A percentile compares a stretch with the other conserved stretches of the same genome.
phyloP scores from a whole-genome alignment of 2,329 filamentous ascomycete genomes.

The Plenodomus biglobosus region DNA sequence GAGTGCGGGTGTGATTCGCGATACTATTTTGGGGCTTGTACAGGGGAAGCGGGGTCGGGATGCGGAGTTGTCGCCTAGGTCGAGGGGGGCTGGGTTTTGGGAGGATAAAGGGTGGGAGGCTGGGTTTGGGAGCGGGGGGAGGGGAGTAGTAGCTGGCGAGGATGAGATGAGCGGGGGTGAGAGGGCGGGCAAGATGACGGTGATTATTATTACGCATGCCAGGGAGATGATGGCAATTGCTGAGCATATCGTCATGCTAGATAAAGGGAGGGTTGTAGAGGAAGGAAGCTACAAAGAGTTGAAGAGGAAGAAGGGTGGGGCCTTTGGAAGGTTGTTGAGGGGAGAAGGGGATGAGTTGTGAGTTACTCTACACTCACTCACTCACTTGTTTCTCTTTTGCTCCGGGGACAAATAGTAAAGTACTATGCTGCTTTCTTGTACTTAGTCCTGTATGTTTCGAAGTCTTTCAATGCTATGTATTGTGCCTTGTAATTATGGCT shows the following conservation, averaged over 20 bases:
- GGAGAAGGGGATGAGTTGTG: conserved; percentile 29
- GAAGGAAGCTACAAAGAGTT: conserved; percentile 67
- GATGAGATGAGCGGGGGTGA: conserved; percentile 11
- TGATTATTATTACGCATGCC: conserved; percentile 81
- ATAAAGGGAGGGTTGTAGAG: conserved; percentile 69
- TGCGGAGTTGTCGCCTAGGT: conserved; percentile 11
- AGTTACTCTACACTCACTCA: too few relatives aligned
- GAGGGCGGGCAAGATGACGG: conserved; percentile 56
- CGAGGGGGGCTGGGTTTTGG: conserved; percentile 14
- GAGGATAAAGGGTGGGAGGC: conserved; percentile 14
- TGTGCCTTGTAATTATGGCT: neutral
- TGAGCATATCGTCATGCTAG: conserved; percentile 69
- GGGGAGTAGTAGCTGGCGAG: conserved; percentile 1
- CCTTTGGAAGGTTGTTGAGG: conserved; percentile 43
- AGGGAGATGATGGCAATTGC: conserved; percentile 84
- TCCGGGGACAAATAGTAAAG: too few relatives aligned
- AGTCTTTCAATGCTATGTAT: neutral
- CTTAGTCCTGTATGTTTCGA: neutral
- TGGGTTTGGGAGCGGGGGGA: conserved; percentile 5
- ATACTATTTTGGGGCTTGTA: conserved; percentile 61
- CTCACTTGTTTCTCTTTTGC: neutral
- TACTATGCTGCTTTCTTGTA: too few relatives aligned
- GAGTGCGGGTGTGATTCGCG: conserved; percentile 64
- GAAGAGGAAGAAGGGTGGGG: conserved; percentile 28
- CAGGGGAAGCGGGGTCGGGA: conserved; percentile 8